Base-by-base conservation (phyloP, 1,139 yeast species). In the Wickerhamiella infanticola region DNA sequence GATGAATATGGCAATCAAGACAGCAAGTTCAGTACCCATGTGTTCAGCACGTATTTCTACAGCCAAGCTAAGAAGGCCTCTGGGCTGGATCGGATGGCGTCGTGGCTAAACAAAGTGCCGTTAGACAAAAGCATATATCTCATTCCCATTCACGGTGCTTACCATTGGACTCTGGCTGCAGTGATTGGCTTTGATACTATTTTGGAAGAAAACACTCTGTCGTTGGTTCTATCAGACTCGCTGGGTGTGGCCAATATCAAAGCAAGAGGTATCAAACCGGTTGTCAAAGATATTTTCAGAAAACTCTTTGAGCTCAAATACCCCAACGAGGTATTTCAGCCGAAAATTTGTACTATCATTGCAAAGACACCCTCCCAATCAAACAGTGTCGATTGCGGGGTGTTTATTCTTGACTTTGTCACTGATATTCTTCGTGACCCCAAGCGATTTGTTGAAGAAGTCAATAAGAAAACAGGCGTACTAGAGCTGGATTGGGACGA, bases 341-440 rank as follows among this genome's bases (percentile, higher is more conserved):
- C 5, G 63, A 65, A 13, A 42, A 64, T 73, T 35, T 48, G 60
- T 41, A 60, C 66, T 45, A 63, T 68, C 46, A 65, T 69, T 3
- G 81, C 82, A 4, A 59, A 66, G 29, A 94, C 86, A 0, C 95
- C 96, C 0, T 77, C 73, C 50, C 99, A 93, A 58, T 77, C 78
- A 43, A 93, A 93, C 59, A 79, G 79, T 63, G 84, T 88, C 58
- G 98, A 93, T 60, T 93, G 99, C 65, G 99, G 99, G 1, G 77
- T 93, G 24, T 96, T 84, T 64, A 82, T 90, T 4, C 79, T 93
- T 26, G 81, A 81, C 56, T 90, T 84, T 56, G 74, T 83, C 24
- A 72, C 74, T 50, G 74, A 73, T 54, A 81, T 88, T 66, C 66
- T 84, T 44, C 63, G 67, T 36, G 63, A 72, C 42, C 76, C 79